phyloP scores from a whole-genome alignment of 345 rosid species.

The Raphanus sativus region DNA sequence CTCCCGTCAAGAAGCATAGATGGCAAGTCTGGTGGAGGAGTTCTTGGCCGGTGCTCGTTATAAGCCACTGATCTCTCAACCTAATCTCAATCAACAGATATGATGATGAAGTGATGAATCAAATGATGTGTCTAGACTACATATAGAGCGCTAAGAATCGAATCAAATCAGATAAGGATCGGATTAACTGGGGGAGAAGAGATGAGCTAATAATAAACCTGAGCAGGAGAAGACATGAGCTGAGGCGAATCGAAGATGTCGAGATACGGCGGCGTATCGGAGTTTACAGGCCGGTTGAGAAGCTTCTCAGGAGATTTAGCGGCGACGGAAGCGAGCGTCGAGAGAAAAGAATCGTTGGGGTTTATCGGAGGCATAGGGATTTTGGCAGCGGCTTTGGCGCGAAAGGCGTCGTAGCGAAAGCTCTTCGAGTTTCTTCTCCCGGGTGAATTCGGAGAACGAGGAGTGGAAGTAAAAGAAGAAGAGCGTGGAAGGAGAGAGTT shows the following conservation, averaged over 20 bases:
- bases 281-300: slow-evolving; percentile 46
- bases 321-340: slow-evolving; percentile 60
- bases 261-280: slow-evolving; percentile 64
- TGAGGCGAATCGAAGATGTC: slow-evolving; percentile 72
- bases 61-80: slow-evolving; percentile 69
- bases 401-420: too few relatives aligned
- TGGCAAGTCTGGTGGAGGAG: slow-evolving; percentile 79
- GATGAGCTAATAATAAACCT: too few relatives aligned
- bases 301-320: slow-evolving; percentile 59
- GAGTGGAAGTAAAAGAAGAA: too few relatives aligned
- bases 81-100: slow-evolving; percentile 44
- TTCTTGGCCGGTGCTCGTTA: slow-evolving; percentile 56
- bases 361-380: slow-evolving; percentile 68
- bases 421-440: slow-evolving; percentile 38
- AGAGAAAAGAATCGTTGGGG: slow-evolving; percentile 75
- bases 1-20: slow-evolving; percentile 76
- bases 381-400: slow-evolving; percentile 47
- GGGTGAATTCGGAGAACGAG: slow-evolving; percentile 30
- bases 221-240: slow-evolving; percentile 84
- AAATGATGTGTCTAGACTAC: too few relatives aligned
- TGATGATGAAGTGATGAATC: too few relatives aligned
- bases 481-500: slow-evolving; percentile 38
- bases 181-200: too few relatives aligned
- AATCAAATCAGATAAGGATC: too few relatives aligned
- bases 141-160: too few relatives aligned